phyloP scores from a whole-genome alignment of 2,329 filamentous ascomycete genomes.

The Colletotrichum echinochloae region DNA sequence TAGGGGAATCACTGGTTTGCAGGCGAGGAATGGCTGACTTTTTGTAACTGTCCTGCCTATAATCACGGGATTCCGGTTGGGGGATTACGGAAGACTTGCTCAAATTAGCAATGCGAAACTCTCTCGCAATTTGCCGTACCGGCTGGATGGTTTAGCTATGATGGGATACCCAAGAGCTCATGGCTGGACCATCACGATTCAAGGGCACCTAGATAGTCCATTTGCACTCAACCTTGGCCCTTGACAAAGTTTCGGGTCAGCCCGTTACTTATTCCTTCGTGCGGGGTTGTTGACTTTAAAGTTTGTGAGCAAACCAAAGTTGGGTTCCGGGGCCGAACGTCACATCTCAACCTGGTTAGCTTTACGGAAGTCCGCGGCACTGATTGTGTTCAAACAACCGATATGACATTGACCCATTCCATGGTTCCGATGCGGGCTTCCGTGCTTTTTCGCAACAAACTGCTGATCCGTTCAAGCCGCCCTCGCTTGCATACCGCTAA shows the following conservation, averaged over 20 bases:
- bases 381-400: not conserved
- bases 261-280: not conserved
- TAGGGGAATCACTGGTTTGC: not conserved
- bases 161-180: not conserved
- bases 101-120: not conserved
- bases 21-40: not conserved
- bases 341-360: not conserved
- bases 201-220: not conserved
- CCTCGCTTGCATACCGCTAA: too few relatives aligned
- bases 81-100: not conserved
- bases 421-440: not conserved
- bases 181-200: not conserved
- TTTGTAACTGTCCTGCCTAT: not conserved
- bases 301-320: not conserved
- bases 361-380: not conserved
- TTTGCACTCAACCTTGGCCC: too few relatives aligned
- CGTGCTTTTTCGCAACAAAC: not conserved
- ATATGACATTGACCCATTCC: too few relatives aligned
- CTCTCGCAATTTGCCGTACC: not conserved
- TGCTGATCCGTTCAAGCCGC: not conserved
- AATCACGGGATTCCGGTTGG: too few relatives aligned
- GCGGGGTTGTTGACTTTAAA: not conserved
- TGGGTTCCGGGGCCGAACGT: not conserved
- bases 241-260: not conserved
- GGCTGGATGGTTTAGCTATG: not conserved